Base-by-base conservation (phyloP, 371 early-diverging fungal genomes). In the Mortierella sp. region DNA sequence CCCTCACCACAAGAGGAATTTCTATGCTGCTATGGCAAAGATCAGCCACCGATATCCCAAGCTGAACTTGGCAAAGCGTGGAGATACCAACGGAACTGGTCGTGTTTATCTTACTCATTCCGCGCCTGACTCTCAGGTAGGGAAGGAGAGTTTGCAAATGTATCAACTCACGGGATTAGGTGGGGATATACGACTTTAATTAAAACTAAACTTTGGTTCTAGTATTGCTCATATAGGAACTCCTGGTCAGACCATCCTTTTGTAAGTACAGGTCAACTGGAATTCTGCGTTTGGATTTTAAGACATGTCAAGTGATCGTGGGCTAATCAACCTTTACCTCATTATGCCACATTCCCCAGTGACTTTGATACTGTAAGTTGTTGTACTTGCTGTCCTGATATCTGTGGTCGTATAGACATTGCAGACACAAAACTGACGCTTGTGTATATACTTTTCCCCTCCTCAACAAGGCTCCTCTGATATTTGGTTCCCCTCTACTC, bases 401-500 rank as follows among this genome's bases (percentile, higher is more conserved):
- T 62, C 62, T 9, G 39, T 39, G 39, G 10, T 39, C 6, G 4
- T 39, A 39, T 39, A 10, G 39, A 39, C 39, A 39, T 39, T 6
- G 4, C 39, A 39, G 39, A 4, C 10, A 39, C 39, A 49, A 49
- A 49, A 49, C 49, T 18, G 6, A 28, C n/a, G 22, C n/a, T 26
- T 16, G 20, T 30, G 16, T 39, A 8, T 57, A 24, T 6, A 26
- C 24, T 0, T 5, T 26, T 35, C 47, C 28, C 26, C 55, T 24
- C 3, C 1, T 24, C 12, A 24, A 30, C 47, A 76, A 73, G 78
- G 83, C 20, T 83, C 83, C 5, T 63, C 83, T 6, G 83, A 77
- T 37, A 75, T 77, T 30, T 81, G 77, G 83, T 77, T 81, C 58
- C 77, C 77, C 2, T 73, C 73, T 4, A 49, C 66, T 14, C 71